Evolutionary conservation across 2,329 filamentous ascomycete genomes (phyloP), one percentile per base, ranked within the genome.

Genomic region (Cordyceps javanica): DNA sequence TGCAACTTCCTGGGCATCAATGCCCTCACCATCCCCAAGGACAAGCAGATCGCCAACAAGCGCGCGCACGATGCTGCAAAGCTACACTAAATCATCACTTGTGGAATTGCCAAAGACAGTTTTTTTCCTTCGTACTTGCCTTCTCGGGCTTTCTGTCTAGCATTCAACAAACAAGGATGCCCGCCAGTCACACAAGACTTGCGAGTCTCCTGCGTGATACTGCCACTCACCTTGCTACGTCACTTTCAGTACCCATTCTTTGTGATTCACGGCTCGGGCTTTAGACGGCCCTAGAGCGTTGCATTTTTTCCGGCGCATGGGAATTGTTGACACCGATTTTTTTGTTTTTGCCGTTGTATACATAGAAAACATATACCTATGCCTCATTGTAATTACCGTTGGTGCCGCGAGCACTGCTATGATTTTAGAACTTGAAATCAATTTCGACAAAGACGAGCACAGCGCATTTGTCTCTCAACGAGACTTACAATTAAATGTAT

Each of bases 1-100:
- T 97, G 94, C 75, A 81, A 87, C 56, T 97, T 89, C 73, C 77
- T 99, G 25, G 91, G 90, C 61, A 99, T 99, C 77, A 94, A 93
- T 68, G 96, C 93, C 67, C 76, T 99, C 63, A 97, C 92, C 1
- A 97, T 99, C 60, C 84, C 84, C 11, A 70, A 73, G 62, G 78
- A 82, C 62, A 86, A 86, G 75, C 81, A 82, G 69, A 65, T 75
- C 49, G 80, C 79, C 64, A 83, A 83, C 67, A 72, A 75, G 69
- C 67, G 70, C 62, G 77, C 75, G n/a, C 68, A 68, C 16, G 66
- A 66, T 53, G 70, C 70, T n/a, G 69, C 68, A 39, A 73, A 72
- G 66, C 65, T 66, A 53, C 70, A 70, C 48, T 72, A 66, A 62
- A 60, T 25, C 30, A 14, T 25, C 7, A 8, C 5, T 16, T 25